Percentiles rank a stretch among this genome's conserved stretches.
Conservation (phyloP, 2,329 filamentous ascomycete species). For the Cercospora sp. region DNA sequence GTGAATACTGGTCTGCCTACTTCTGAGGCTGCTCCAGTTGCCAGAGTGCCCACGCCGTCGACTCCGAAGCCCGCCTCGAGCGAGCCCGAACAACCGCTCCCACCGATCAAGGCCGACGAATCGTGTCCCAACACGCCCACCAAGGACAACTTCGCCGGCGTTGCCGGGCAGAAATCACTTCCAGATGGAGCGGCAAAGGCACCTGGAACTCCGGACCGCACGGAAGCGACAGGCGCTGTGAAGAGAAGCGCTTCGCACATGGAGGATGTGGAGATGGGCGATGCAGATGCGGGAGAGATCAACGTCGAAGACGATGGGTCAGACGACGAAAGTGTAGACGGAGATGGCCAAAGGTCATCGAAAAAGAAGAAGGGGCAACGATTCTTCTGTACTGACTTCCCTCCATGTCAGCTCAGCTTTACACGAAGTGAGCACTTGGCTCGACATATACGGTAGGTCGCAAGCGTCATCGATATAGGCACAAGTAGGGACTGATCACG, state of each 20-base stretch:
- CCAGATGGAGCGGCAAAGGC: slow-evolving; percentile 35
- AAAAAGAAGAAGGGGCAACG: slow-evolving; percentile 97
- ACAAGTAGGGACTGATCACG: slow-evolving; percentile 30
- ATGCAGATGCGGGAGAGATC: slow-evolving; percentile 68
- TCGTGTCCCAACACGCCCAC: slow-evolving; percentile 62
- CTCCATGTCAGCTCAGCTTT: slow-evolving; percentile 91
- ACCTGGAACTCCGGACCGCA: slow-evolving; percentile 16
- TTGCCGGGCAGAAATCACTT: slow-evolving; percentile 50
- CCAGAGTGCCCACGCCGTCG: slow-evolving; percentile 52
- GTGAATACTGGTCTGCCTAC: slow-evolving; percentile 31
- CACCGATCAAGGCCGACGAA: slow-evolving; percentile 43
- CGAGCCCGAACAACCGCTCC: slow-evolving; percentile 45
- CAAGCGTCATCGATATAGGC: background rate
- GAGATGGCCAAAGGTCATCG: slow-evolving; percentile 68
- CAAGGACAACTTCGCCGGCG: slow-evolving; percentile 52
- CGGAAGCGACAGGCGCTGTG: slow-evolving; percentile 36
- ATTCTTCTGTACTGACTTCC: slow-evolving; percentile 95
- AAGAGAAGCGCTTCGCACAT: slow-evolving; percentile 63
- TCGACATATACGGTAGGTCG: slow-evolving; percentile 78
- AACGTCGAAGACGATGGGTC: slow-evolving; percentile 64
- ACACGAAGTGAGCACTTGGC: slow-evolving; percentile 94
- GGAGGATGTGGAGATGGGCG: slow-evolving; percentile 70
- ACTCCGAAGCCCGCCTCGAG: slow-evolving; percentile 52
- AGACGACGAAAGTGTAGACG: slow-evolving; percentile 52
- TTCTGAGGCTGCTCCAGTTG: slow-evolving; percentile 46